Conservation (phyloP, 768 basidiomycete genomes). For the Solioccasus polychromus region DNA sequence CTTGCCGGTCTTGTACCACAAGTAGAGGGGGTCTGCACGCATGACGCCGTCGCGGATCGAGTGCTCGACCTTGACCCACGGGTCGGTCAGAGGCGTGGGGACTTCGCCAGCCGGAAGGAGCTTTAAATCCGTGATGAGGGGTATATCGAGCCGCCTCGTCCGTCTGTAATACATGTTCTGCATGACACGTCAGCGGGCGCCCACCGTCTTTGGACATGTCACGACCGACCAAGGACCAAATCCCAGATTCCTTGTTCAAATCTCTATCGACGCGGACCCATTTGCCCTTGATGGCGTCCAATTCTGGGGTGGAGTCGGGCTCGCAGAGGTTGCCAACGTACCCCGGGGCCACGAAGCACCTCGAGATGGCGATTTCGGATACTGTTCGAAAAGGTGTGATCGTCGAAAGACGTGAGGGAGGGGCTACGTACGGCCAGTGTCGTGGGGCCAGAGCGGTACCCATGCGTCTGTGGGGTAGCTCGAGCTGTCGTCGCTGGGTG, state of each 20-base stretch:
- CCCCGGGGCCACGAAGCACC: conserved; percentile 64
- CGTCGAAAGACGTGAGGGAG: neutral
- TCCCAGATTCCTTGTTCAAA: conserved; percentile 62
- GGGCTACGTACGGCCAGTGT: conserved; percentile 25
- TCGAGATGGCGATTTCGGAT: conserved; percentile 72
- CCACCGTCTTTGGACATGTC: neutral
- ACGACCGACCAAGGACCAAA: conserved; percentile 60
- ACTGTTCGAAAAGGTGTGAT: conserved; percentile 41
- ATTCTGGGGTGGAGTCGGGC: conserved; percentile 65
- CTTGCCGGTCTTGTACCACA: conserved; percentile 81
- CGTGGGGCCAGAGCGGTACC: conserved; percentile 27
- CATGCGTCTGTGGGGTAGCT: conserved; percentile 67
- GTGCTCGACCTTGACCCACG: conserved; percentile 63
- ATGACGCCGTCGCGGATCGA: conserved; percentile 66
- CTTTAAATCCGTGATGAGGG: conserved; percentile 70
- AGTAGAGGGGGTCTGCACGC: conserved; percentile 51
- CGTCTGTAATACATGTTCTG: conserved; percentile 81
- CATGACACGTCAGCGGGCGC: conserved; percentile 2
- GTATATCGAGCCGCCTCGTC: conserved; percentile 76
- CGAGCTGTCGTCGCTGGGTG: conserved; percentile 48
- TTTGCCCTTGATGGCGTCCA: conserved; percentile 74
- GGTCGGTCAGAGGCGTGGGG: conserved; percentile 42
- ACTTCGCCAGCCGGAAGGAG: conserved; percentile 57
- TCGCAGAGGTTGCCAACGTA: conserved; percentile 58
- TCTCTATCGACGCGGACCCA: conserved; percentile 90